These are phyloP conservation scores for Aureobasidium sp. DNA, from an alignment of 2,329 filamentous ascomycete species.

Conservation along the genomic window DNA sequence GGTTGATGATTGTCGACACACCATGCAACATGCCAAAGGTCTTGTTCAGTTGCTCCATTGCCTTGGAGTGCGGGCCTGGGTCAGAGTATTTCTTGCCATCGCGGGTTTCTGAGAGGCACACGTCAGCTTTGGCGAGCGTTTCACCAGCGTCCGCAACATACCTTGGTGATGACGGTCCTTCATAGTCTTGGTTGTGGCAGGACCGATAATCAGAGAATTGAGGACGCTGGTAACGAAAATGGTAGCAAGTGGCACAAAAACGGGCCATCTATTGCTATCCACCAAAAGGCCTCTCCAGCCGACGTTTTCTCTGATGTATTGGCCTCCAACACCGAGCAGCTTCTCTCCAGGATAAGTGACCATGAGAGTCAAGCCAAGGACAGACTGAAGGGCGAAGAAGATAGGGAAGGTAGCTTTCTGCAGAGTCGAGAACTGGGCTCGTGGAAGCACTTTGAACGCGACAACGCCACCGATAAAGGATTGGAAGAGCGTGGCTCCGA, in stretches of 20 bases:
- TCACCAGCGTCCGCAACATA: constrained; percentile 31
- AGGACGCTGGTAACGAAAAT: constrained; percentile 62
- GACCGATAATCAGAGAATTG: constrained; percentile 66
- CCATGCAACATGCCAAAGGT: constrained; percentile 74
- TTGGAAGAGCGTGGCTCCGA: constrained; percentile 83
- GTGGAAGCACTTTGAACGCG: constrained; percentile 66
- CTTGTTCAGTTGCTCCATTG: constrained; percentile 75
- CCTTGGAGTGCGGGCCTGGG: constrained; percentile 65
- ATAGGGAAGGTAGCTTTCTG: constrained; percentile 76
- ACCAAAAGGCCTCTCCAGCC: constrained; percentile 40
- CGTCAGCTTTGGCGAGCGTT: not conserved
- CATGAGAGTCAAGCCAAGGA: constrained; percentile 61
- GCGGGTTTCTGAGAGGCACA: constrained; percentile 52
- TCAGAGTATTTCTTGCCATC: constrained; percentile 87
- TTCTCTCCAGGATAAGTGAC: constrained; percentile 68
- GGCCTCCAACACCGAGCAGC: constrained; percentile 18
- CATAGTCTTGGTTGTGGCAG: constrained; percentile 67
- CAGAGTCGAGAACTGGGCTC: constrained; percentile 70
- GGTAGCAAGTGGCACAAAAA: constrained; percentile 58
- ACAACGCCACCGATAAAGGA: constrained; percentile 68
- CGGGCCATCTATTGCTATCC: constrained; percentile 51
- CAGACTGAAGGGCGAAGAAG: constrained; percentile 80
- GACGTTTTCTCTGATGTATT: constrained; percentile 17
- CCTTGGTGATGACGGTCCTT: constrained; percentile 69
- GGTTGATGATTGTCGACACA: constrained; percentile 68